Evolutionary conservation across 805 yeast species (phyloP).

Genomic region (Nakazawaea pomicola): DNA sequence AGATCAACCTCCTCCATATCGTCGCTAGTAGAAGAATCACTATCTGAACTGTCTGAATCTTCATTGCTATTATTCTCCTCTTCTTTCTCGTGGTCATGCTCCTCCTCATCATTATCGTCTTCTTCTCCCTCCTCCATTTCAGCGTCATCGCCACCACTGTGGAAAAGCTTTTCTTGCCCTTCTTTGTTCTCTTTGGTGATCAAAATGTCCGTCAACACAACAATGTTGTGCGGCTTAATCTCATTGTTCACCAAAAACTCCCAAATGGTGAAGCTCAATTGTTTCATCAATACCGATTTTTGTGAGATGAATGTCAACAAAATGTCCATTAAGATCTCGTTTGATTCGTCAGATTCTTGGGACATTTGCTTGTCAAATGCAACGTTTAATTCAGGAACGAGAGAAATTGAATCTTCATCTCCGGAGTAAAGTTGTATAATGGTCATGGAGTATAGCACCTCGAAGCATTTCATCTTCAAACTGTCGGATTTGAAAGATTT

Average conservation of each 20-base stretch:
- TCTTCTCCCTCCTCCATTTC: conserved; percentile 29
- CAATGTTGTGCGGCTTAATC: conserved; percentile 38
- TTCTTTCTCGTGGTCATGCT: conserved; percentile 41
- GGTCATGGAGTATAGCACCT: conserved; percentile 70
- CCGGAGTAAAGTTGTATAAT: conserved; percentile 74
- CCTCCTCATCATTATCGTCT: conserved; percentile 31
- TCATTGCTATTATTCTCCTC: conserved; percentile 12
- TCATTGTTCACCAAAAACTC: conserved; percentile 43
- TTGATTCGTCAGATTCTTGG: conserved; percentile 30
- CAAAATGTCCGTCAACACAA: conserved; percentile 49
- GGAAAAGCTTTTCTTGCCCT: conserved; percentile 75
- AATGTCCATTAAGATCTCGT: conserved; percentile 37
- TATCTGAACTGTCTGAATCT: too few relatives aligned
- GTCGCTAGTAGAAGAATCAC: conserved; percentile 25
- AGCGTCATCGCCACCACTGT: conserved; percentile 45
- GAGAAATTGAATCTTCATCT: conserved; percentile 68
- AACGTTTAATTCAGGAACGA: conserved; percentile 65
- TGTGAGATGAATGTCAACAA: conserved; percentile 53
- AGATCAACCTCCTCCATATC: conserved; percentile 33
- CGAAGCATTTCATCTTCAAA: conserved; percentile 48
- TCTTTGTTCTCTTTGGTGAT: conserved; percentile 70
- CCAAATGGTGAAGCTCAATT: conserved; percentile 43
- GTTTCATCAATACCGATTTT: conserved; percentile 52
- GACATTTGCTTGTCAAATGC: conserved; percentile 46
- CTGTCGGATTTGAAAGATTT: conserved; percentile 17